Evolutionary conservation across 2,329 filamentous ascomycete species (phyloP).

Genomic region (Aureobasidium sp.): DNA sequence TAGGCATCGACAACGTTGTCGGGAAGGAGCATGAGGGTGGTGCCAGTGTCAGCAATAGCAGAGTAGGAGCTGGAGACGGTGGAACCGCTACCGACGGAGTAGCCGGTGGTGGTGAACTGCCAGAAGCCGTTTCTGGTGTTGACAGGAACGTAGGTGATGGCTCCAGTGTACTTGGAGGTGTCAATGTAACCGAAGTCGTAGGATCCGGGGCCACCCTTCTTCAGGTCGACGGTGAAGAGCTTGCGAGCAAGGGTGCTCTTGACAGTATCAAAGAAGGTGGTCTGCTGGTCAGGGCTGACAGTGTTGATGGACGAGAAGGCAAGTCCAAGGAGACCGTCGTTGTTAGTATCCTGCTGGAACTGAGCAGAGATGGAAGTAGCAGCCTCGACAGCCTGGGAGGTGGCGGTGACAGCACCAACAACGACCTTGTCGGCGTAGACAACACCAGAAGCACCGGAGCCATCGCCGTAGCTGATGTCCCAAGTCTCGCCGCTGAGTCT

Average conservation of each 20-base stretch:
- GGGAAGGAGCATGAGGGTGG: conserved; percentile 55
- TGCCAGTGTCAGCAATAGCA: conserved; percentile 62
- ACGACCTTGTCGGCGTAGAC: conserved; percentile 59
- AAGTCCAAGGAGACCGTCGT: conserved; percentile 52
- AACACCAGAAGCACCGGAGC: conserved; percentile 51
- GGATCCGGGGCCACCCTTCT: conserved; percentile 42
- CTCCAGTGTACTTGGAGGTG: conserved; percentile 47
- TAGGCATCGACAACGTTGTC: conserved; percentile 46
- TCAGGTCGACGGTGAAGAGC: conserved; percentile 50
- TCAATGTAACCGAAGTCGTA: conserved; percentile 55
- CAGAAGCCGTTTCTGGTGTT: conserved; percentile 55
- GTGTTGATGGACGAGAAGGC: conserved; percentile 53
- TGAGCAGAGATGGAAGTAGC: conserved; percentile 48
- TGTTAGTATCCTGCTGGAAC: conserved; percentile 43
- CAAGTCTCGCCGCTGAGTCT: conserved; percentile 43
- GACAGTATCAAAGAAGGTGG: conserved; percentile 53
- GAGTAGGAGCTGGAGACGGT: conserved; percentile 34
- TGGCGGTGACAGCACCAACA: conserved; percentile 51
- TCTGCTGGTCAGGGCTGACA: conserved; percentile 40
- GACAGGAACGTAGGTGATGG: conserved; percentile 47
- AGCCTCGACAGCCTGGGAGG: conserved; percentile 55
- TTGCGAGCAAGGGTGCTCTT: conserved; percentile 40
- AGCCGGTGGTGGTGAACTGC: conserved; percentile 50
- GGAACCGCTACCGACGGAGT: conserved; percentile 40
- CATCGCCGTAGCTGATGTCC: conserved; percentile 59